phyloP scores from a whole-genome alignment of 257 asterid species.

The Capsicum pubescens region DNA sequence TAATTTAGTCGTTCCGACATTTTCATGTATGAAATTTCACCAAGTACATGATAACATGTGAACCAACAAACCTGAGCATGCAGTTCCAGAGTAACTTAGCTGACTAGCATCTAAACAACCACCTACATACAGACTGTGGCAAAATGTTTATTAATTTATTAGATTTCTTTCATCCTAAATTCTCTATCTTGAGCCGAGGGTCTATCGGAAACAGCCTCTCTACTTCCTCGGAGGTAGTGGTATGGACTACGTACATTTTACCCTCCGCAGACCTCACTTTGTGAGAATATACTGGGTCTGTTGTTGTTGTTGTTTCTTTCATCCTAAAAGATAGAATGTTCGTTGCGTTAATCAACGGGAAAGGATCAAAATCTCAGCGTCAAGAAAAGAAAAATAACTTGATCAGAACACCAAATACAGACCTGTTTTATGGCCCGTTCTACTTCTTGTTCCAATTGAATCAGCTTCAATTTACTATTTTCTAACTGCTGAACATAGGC shows the following conservation, averaged over 20 bases:
- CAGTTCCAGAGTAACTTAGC: conserved; percentile 57
- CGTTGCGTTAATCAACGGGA: not conserved
- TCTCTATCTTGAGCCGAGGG: too few relatives aligned
- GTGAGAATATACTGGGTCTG: too few relatives aligned
- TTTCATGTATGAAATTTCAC: not conserved
- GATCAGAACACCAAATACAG: too few relatives aligned
- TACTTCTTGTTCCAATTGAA: conserved; percentile 92
- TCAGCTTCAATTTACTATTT: conserved; percentile 68
- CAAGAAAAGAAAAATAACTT: not conserved
- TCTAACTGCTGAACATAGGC: conserved; percentile 97
- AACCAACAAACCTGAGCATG: conserved; percentile 64
- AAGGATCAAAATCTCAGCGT: not conserved
- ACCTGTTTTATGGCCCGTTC: conserved; percentile 79
- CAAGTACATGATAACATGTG: not conserved
- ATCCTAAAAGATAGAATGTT: not conserved
- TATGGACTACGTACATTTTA: too few relatives aligned
- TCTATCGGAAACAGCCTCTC: too few relatives aligned
- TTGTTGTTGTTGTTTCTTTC: too few relatives aligned
- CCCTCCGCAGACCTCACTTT: too few relatives aligned
- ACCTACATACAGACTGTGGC: conserved; percentile 55
- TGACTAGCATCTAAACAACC: conserved; percentile 69
- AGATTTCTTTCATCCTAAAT: too few relatives aligned
- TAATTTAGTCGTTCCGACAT: not conserved
- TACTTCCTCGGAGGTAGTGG: too few relatives aligned
- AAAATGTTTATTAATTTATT: conserved; percentile 34